These are phyloP conservation scores for Lathyrus oleraceus DNA, from an alignment of 306 rosid species.

Conservation along the genomic window DNA sequence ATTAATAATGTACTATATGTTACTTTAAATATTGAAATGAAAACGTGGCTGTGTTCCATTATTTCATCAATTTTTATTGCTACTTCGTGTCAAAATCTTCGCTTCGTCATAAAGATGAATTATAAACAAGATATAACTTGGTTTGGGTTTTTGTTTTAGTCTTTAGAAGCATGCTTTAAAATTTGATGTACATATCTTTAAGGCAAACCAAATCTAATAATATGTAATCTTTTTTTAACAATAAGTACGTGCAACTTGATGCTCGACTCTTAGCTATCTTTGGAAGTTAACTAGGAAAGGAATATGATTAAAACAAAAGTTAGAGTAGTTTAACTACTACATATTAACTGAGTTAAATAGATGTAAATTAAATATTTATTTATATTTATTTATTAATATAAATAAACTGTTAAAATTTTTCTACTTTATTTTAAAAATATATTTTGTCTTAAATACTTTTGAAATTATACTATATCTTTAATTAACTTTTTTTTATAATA, in stretches of 20 bases:
- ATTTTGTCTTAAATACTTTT: too few relatives aligned
- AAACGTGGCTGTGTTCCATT: slow-evolving; percentile 38
- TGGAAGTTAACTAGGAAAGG: slow-evolving; percentile 2
- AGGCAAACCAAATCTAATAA: slow-evolving; percentile 21
- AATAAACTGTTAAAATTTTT: too few relatives aligned
- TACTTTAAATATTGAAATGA: slow-evolving; percentile 27
- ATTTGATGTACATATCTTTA: slow-evolving; percentile 39
- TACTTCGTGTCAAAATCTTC: slow-evolving; percentile 3
- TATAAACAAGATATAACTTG: not conserved
- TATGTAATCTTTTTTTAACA: slow-evolving; percentile 7
- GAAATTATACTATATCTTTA: too few relatives aligned
- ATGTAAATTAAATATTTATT: too few relatives aligned
- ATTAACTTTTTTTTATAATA: too few relatives aligned
- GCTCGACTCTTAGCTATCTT: slow-evolving; percentile 15
- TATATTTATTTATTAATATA: too few relatives aligned
- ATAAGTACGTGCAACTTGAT: slow-evolving; percentile 15
- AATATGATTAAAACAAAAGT: not conserved
- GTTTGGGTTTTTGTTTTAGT: slow-evolving; percentile 24
- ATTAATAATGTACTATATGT: not conserved
- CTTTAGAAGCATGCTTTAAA: slow-evolving; percentile 36
- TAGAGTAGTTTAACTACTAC: not conserved
- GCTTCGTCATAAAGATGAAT: slow-evolving; percentile 21
- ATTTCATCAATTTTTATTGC: slow-evolving; percentile 18
- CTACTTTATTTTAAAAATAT: too few relatives aligned
- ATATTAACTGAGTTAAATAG: too few relatives aligned